Percentiles rank a stretch among this genome's conserved stretches.
Evolutionary conservation across 352 stramenopile species (phyloP).

Genomic region (Globisporangium polare): DNA sequence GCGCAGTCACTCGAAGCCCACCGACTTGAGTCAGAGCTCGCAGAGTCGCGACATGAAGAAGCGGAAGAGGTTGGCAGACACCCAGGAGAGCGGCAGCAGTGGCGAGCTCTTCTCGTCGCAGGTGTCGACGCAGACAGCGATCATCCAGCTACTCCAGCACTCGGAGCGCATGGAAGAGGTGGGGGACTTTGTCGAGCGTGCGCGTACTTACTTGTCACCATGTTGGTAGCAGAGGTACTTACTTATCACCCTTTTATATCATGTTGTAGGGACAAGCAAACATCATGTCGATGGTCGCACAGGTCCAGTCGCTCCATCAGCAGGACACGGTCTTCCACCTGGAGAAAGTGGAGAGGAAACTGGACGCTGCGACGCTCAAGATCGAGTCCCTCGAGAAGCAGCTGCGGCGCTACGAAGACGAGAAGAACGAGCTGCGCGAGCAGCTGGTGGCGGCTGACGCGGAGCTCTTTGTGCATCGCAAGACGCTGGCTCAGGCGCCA

Average conservation of each 20-base stretch:
- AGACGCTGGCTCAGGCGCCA: constrained; percentile 6
- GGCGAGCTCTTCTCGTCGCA: constrained; percentile 6
- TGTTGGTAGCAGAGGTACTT: background rate
- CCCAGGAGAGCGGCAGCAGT: constrained; percentile 8
- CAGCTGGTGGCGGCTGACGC: constrained; percentile 44
- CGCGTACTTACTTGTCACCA: background rate
- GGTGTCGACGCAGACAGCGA: constrained; percentile 22
- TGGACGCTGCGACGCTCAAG: constrained; percentile 20
- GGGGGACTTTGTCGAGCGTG: background rate
- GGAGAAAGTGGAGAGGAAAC: constrained; percentile 25
- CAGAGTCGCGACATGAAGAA: constrained; percentile 6
- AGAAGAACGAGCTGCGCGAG: constrained; percentile 30
- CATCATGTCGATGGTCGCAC: constrained; percentile 29
- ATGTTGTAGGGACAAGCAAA: constrained; percentile 18
- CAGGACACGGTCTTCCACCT: constrained; percentile 26
- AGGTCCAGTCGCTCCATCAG: constrained; percentile 22
- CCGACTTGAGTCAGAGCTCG: constrained; percentile 6
- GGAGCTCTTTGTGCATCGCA: constrained; percentile 36
- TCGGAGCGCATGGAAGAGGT: constrained; percentile 17
- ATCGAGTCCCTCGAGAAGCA: constrained; percentile 27
- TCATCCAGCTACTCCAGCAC: constrained; percentile 29
- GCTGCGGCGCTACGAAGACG: constrained; percentile 24
- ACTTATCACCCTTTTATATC: background rate
- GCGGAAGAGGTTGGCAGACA: constrained; percentile 7
- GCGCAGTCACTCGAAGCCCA: background rate